These are phyloP conservation scores for Stylonectria norvegica DNA, from an alignment of 2,329 filamentous ascomycete species.

Conservation along the genomic window DNA sequence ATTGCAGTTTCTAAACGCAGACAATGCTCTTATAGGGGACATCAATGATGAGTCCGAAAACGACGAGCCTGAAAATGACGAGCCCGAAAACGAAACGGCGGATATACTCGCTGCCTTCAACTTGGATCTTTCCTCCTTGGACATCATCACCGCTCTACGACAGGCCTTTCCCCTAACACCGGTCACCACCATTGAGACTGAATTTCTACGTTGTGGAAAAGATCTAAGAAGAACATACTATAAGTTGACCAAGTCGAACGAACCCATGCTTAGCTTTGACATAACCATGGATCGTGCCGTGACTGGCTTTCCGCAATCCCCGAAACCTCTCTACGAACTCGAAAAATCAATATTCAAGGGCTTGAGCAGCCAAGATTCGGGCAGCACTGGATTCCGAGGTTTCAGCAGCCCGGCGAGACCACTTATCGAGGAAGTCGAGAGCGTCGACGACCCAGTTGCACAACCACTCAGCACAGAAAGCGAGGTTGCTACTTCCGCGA, in stretches of 20 bases:
- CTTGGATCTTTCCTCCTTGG: conserved; percentile 22
- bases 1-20: conserved; percentile 40
- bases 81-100: neutral
- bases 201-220: conserved; percentile 32
- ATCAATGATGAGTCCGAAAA: neutral
- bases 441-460: conserved; percentile 4
- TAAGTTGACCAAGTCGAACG: conserved; percentile 31
- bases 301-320: conserved; percentile 8
- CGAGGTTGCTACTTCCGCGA: neutral
- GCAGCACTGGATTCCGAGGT: conserved; percentile 7
- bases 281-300: conserved; percentile 32
- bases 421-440: conserved; percentile 29
- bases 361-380: conserved; percentile 6
- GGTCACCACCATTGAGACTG: conserved; percentile 33
- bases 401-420: conserved; percentile 17
- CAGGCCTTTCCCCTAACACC: conserved; percentile 43
- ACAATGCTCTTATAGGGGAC: conserved; percentile 33
- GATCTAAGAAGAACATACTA: conserved; percentile 39
- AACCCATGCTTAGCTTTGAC: conserved; percentile 32
- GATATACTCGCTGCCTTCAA: neutral
- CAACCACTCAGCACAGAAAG: neutral
- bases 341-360: conserved; percentile 6
- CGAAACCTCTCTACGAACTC: conserved; percentile 3
- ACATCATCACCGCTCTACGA: conserved; percentile 36
- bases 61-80: neutral